Evolutionary conservation across 208 protist species (phyloP).

Genomic region (Willaertia magna): DNA sequence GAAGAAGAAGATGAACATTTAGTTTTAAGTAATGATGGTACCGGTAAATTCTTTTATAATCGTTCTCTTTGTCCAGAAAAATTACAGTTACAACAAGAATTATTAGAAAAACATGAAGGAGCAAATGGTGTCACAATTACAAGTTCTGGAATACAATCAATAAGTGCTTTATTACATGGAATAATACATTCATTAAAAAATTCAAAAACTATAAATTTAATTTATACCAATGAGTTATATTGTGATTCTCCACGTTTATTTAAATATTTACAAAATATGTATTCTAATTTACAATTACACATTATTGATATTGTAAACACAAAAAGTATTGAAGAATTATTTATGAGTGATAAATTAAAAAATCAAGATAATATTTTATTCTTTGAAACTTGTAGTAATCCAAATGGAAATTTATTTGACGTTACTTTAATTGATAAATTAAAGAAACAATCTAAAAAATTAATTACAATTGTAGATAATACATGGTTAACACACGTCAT

Average conservation of each 20-base stretch:
- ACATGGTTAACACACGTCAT: neutral
- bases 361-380: neutral
- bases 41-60: neutral
- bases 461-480: neutral
- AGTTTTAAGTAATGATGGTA: neutral
- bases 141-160: neutral
- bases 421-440: neutral
- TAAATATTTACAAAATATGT: neutral
- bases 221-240: conserved; percentile 8
- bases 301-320: neutral
- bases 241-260: conserved; percentile 11
- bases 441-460: neutral
- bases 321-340: neutral
- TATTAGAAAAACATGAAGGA: neutral
- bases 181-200: neutral
- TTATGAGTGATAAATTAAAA: neutral
- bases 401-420: conserved; percentile 12
- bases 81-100: neutral
- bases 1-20: neutral
- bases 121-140: neutral
- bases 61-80: neutral
- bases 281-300: neutral
- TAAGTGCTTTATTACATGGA: neutral
- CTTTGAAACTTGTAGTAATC: conserved; percentile 13
- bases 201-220: neutral